A percentile compares a stretch with the other conserved stretches of the same genome.
Conservation (phyloP, 192 early-diverging fungal genomes). For the Funneliformis mosseae region DNA sequence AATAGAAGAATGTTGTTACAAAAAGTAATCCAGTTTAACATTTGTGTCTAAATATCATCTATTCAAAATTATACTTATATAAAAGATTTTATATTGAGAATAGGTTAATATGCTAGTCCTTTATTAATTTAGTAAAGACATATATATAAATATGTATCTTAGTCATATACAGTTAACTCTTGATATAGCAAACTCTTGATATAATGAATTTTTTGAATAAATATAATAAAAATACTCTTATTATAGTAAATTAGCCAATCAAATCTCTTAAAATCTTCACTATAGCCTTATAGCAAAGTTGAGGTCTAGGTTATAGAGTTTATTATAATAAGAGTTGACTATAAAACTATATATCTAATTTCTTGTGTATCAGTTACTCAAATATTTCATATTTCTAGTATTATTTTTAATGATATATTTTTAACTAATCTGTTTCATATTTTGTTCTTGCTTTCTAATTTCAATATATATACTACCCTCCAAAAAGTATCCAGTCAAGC, state of each 20-base stretch:
- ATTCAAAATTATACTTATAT: background rate
- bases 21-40: background rate
- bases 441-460: background rate
- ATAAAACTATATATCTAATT: background rate
- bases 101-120: background rate
- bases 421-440: background rate
- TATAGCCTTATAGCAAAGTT: too few relatives aligned
- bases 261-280: too few relatives aligned
- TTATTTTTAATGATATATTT: background rate
- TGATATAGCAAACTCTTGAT: too few relatives aligned
- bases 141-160: background rate
- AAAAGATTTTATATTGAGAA: background rate
- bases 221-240: too few relatives aligned
- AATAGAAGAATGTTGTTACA: background rate
- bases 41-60: background rate
- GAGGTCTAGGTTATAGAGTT: too few relatives aligned
- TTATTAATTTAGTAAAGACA: background rate
- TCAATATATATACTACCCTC: background rate
- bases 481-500: too few relatives aligned
- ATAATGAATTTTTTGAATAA: too few relatives aligned
- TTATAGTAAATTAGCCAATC: too few relatives aligned
- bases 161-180: background rate
- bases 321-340: too few relatives aligned
- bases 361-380: background rate
- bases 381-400: background rate